A percentile compares a stretch with the other conserved stretches of the same genome.
phyloP scores from a whole-genome alignment of 2,329 filamentous ascomycete genomes.

The Lasiodiplodia hormozganensis region DNA sequence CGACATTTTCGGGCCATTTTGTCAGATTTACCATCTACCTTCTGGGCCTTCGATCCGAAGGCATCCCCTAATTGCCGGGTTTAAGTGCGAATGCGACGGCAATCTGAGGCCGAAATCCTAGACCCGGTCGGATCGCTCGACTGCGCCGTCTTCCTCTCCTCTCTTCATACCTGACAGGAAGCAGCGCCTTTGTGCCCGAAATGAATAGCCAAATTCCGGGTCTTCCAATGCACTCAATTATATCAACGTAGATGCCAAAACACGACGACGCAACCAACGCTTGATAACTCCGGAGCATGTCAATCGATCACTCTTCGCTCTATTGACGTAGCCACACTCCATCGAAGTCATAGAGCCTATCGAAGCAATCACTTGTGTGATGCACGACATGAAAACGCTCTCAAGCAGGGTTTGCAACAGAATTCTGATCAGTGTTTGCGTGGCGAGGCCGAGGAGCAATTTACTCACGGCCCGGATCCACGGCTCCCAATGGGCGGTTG shows the following conservation, averaged over 20 bases:
- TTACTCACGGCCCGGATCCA: constrained; percentile 5
- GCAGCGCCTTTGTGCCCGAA: background rate
- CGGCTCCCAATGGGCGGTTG: background rate
- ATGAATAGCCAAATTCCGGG: background rate
- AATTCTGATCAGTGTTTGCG: background rate
- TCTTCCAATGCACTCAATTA: background rate
- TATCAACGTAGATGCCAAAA: background rate
- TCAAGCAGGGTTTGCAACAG: background rate
- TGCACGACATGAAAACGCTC: background rate
- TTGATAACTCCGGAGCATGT: background rate
- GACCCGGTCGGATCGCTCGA: background rate
- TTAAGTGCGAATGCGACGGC: background rate
- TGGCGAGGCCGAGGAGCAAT: background rate
- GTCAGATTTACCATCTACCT: background rate
- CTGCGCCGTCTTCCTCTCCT: background rate
- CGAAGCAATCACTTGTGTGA: background rate
- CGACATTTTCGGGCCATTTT: constrained; percentile 12
- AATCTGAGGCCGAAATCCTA: background rate
- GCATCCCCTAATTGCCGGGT: background rate
- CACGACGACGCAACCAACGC: background rate
- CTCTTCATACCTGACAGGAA: background rate
- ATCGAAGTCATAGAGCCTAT: background rate
- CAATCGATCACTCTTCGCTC: background rate
- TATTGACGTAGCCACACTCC: background rate
- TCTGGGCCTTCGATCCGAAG: constrained; percentile 22